phyloP scores from a whole-genome alignment of 2,329 filamentous ascomycete genomes.

The Raffaelea arxii region DNA sequence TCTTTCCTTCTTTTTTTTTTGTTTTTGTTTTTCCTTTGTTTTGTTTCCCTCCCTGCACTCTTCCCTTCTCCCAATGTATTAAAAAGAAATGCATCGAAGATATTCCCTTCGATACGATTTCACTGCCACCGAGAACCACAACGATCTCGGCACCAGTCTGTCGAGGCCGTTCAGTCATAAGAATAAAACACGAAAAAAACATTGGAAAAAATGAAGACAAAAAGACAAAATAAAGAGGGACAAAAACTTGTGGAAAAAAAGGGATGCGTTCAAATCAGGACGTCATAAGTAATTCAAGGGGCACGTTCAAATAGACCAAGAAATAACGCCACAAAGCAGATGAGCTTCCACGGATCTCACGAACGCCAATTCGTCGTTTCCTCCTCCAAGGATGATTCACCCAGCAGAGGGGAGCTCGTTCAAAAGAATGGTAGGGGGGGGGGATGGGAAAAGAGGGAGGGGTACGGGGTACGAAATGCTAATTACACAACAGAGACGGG shows the following conservation, averaged over 20 bases:
- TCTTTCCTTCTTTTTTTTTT: neutral
- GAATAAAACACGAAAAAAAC: neutral
- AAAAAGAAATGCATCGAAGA: too few relatives aligned
- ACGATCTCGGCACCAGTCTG: too few relatives aligned
- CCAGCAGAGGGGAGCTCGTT: neutral
- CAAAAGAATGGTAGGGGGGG: neutral
- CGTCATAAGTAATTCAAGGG: conserved; percentile 8
- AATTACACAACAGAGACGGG: neutral
- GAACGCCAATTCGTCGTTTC: conserved; percentile 1
- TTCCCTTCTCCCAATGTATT: neutral
- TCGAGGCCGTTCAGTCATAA: too few relatives aligned
- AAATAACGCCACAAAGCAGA: neutral
- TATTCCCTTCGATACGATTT: too few relatives aligned
- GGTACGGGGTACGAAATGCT: neutral
- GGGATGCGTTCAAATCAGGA: conserved; percentile 11
- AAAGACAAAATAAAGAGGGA: neutral
- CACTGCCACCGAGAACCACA: too few relatives aligned
- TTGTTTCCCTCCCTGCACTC: too few relatives aligned
- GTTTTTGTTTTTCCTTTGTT: neutral
- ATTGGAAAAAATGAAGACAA: neutral
- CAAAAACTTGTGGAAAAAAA: too few relatives aligned
- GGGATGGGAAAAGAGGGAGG: neutral
- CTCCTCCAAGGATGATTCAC: neutral
- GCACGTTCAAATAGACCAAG: conserved; percentile 4
- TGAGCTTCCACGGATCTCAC: neutral